Conservation (phyloP, 805 yeast genomes). For the Candida insectalens region DNA sequence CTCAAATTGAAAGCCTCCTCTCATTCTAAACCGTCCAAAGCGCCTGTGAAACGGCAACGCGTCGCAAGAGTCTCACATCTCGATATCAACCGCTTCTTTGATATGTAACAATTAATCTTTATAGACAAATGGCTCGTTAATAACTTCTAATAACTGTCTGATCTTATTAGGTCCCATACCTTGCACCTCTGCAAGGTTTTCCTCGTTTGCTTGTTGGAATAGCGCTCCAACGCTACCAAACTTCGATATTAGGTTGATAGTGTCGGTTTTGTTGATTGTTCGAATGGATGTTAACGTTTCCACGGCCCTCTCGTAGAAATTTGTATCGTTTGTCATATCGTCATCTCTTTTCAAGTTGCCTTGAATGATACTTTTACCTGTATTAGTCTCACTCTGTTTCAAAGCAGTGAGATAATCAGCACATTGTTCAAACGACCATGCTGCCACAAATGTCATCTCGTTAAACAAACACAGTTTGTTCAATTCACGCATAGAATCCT, state of each 20-base stretch:
- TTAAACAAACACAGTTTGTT: slow-evolving; percentile 40
- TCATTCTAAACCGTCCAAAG: too few species aligned
- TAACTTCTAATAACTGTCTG: slow-evolving; percentile 27
- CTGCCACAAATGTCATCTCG: slow-evolving; percentile 37
- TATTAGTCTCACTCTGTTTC: slow-evolving; percentile 24
- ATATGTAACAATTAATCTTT: slow-evolving; percentile 21
- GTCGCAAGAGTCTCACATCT: slow-evolving; percentile 2
- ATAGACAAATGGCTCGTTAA: slow-evolving; percentile 42
- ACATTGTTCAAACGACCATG: slow-evolving; percentile 50
- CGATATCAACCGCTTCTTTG: slow-evolving; percentile 11
- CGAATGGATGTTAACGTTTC: slow-evolving; percentile 36
- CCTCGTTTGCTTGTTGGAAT: slow-evolving; percentile 24
- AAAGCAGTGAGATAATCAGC: slow-evolving; percentile 29
- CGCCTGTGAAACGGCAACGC: too few species aligned
- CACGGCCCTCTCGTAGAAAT: slow-evolving; percentile 34
- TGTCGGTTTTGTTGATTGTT: slow-evolving; percentile 45
- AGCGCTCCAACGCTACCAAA: slow-evolving; percentile 34
- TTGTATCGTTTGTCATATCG: slow-evolving; percentile 21
- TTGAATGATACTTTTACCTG: slow-evolving; percentile 26
- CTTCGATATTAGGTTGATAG: slow-evolving; percentile 39
- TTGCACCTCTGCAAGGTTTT: slow-evolving; percentile 25
- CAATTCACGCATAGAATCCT: slow-evolving; percentile 36
- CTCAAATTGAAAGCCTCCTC: too few species aligned
- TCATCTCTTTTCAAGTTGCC: slow-evolving; percentile 26
- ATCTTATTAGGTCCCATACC: slow-evolving; percentile 43